Base-by-base conservation (phyloP, 768 basidiomycete species). In the Calocybe cyanea region DNA sequence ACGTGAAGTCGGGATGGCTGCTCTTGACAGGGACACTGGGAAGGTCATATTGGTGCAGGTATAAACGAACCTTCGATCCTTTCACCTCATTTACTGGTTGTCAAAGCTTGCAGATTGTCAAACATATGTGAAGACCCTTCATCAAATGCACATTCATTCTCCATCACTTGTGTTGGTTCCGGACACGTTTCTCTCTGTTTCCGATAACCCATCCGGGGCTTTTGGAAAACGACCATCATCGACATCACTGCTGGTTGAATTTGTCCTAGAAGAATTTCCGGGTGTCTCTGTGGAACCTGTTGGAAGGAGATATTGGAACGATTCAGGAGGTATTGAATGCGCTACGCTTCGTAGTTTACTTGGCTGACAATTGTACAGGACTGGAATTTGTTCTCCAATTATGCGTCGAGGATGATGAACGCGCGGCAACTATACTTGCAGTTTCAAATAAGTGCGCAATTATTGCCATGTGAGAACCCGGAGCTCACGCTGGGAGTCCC, bases 41-140 rank as follows among this genome's bases (percentile, higher is more conserved):
- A 73, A 78, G 20, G 85, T 86, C 15, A 72, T 81, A 60, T 68
- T 94, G 13, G 80, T 91, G 14, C 92, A 95, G 75, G 91, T 85
- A 38, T 8, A 24, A n/a, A 56, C 33, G 31, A 17, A 43, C 7
- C 31, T 30, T n/a, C 31, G 35, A 25, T 38, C 46, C 41, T 30
- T 31, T 30, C 23, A 37, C 46, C 44, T 37, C 35, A 45, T 25
- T 47, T 39, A 34, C 39, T 8, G 32, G 5, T 38, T 18, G 9
- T 46, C 30, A 28, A 41, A 94, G 89, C 73, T 92, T 23, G 80
- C 85, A 28, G 93, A 96, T 59, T 85, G 85, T 47, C 82, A 88
- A 45, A 92, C 92, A 11, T 94, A 92, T 52, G 83, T 91, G 48
- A 92, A 92, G 63, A 88, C 89, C 0, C 63, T 92, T 15, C 87